Conservation (phyloP, 352 stramenopile species). For the Globisporangium cylindrosporum region DNA sequence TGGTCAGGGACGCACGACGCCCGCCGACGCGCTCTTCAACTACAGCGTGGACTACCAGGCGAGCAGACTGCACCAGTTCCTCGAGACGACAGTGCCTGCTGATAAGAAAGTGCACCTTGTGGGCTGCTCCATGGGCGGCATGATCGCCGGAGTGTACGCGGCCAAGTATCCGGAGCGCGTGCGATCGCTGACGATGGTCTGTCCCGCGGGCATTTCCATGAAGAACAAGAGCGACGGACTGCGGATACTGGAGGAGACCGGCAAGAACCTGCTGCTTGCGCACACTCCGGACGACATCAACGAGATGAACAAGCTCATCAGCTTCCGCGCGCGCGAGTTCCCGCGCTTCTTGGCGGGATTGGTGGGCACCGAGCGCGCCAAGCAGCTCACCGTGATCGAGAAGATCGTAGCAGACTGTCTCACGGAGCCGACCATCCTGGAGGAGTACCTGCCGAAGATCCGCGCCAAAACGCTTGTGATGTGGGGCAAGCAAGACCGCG, state of each 20-base stretch:
- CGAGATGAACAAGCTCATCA: constrained; percentile 53
- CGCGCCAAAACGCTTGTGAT: constrained; percentile 55
- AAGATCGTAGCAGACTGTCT: constrained; percentile 63
- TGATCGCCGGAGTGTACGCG: constrained; percentile 69
- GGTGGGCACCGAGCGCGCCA: constrained; percentile 37
- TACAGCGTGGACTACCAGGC: constrained; percentile 61
- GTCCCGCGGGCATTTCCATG: constrained; percentile 70
- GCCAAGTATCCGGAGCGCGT: constrained; percentile 58
- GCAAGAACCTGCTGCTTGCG: constrained; percentile 63
- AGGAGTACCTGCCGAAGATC: constrained; percentile 60
- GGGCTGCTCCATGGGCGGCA: constrained; percentile 75
- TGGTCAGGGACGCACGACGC: constrained; percentile 57
- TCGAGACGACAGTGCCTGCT: constrained; percentile 44
- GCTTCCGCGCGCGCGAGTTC: constrained; percentile 26
- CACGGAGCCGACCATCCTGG: constrained; percentile 49
- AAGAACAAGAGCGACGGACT: constrained; percentile 57
- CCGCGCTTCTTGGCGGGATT: constrained; percentile 33
- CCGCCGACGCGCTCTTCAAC: constrained; percentile 37
- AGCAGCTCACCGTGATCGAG: constrained; percentile 50
- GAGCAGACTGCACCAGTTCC: constrained; percentile 50
- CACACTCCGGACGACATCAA: constrained; percentile 51
- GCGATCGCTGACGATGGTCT: constrained; percentile 70
- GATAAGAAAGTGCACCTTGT: constrained; percentile 69
- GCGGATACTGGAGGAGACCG: constrained; percentile 55
- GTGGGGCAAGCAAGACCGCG: constrained; percentile 69